Percentiles rank a stretch among this genome's conserved stretches.
phyloP scores from a whole-genome alignment of 352 stramenopile genomes.

The Pythium sp. region DNA sequence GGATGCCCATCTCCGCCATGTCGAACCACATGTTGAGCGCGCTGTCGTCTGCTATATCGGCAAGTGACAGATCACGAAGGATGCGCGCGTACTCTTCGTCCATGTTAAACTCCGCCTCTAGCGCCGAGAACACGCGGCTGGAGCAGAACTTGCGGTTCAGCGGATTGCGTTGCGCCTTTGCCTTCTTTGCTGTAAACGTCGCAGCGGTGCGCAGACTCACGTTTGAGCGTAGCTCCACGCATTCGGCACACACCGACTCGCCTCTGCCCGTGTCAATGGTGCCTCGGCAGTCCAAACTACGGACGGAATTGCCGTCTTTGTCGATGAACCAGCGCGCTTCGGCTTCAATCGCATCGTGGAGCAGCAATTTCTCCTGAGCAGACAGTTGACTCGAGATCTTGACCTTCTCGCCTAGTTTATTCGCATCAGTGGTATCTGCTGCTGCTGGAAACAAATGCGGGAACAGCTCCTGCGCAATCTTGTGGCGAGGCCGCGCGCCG shows the following conservation, averaged over 20 bases:
- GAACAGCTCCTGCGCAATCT: conserved; percentile 72
- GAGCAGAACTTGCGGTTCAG: conserved; percentile 63
- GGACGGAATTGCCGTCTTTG: conserved; percentile 66
- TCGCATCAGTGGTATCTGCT: conserved; percentile 7
- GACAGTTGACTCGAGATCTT: conserved; percentile 1
- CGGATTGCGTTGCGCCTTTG: conserved; percentile 32
- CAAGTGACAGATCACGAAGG: conserved; percentile 54
- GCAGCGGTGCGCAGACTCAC: conserved; percentile 43
- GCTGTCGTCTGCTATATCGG: conserved; percentile 38
- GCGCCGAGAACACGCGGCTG: conserved; percentile 41
- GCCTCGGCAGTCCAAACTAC: conserved; percentile 65
- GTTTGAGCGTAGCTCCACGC: conserved; percentile 49
- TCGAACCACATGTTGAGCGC: conserved; percentile 58
- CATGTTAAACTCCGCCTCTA: conserved; percentile 62
- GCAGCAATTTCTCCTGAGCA: conserved; percentile 50
- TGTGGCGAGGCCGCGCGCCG: conserved; percentile 53
- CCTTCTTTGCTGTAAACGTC: conserved; percentile 35
- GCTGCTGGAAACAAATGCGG: conserved; percentile 43
- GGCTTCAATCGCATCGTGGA: conserved; percentile 72
- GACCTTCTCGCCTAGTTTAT: neutral
- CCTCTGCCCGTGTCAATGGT: conserved; percentile 38
- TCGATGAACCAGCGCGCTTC: conserved; percentile 81
- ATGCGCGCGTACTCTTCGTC: conserved; percentile 43
- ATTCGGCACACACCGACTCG: conserved; percentile 42
- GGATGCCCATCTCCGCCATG: conserved; percentile 66